Evolutionary conservation across 2,329 filamentous ascomycete genomes (phyloP), one percentile per base, ranked within the genome.

Genomic region (Colletotrichum limetticola): DNA sequence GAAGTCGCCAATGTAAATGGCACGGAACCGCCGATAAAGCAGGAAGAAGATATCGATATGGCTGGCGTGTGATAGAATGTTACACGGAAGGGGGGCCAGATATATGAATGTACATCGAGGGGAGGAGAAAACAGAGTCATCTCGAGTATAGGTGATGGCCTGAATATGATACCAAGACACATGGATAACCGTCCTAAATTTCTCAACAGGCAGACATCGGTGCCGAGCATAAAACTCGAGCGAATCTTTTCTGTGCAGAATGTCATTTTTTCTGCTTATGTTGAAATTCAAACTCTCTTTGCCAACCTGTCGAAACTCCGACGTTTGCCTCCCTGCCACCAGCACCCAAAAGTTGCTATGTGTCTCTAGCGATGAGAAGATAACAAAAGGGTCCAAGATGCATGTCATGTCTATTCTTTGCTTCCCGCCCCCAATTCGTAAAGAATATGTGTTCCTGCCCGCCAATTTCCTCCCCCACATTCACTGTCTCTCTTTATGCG

Each of bases 1-100:
- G 42, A 46, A 4, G 30, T 61, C 49, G 52, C 53, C 8, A 65
- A 66, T 24, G 55, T 24, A 11, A 30, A 46, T 22, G 57, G 52
- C 28, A 37, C 32, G n/a, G 74, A 75, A 26, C 72, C 63, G 63
- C 74, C 72, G 42, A 74, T 75, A 72, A 75, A 75, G 59, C 56
- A 73, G 58, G 74, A 75, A 66, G 71, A 73, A 28, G 72, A 75
- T 19, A 22, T 61, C 35, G 74, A 75, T 16, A 68, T 74, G 74
- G 66, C 28, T 46, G 35, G 42, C 16, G 28, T 49, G 24, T 22
- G 22, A 19, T 14, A 4, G 2, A 16, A 24, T n/a, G 19, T 5
- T 9, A 57, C 24, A 24, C 19, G 3, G 19, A 19, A 46, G 16
- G 46, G n/a, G 35, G 12, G 19, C n/a, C 6, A n/a, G 16, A 26